These are phyloP conservation scores for Lentinula boryana DNA, from an alignment of 768 basidiomycete species.

Conservation along the genomic window DNA sequence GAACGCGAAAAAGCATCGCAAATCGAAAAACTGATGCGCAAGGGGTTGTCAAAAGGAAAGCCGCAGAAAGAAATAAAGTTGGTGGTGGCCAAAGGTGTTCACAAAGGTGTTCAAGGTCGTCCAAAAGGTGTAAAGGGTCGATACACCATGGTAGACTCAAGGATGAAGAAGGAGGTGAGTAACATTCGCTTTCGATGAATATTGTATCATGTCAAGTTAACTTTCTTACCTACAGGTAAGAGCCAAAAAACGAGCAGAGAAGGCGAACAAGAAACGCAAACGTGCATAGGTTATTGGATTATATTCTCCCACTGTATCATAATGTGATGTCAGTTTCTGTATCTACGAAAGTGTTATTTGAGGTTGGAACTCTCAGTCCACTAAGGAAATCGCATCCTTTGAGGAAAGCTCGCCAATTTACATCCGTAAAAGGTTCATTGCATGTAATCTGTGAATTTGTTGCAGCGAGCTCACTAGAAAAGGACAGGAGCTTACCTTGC, in stretches of 20 bases:
- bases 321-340: constrained; percentile 3
- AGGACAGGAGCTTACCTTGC: constrained; percentile 39
- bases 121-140: constrained; percentile 96
- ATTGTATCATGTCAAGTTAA: constrained; percentile 10
- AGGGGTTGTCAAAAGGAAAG: constrained; percentile 64
- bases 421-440: constrained; percentile 26
- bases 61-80: constrained; percentile 73
- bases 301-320: background rate
- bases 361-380: background rate
- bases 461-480: constrained; percentile 1
- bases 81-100: constrained; percentile 87
- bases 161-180: constrained; percentile 89
- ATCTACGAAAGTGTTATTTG: background rate
- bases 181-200: background rate
- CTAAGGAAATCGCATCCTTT: constrained; percentile 19
- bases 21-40: constrained; percentile 88
- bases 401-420: constrained; percentile 37
- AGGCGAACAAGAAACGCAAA: constrained; percentile 58
- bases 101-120: constrained; percentile 86
- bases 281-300: constrained; percentile 21
- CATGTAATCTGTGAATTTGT: constrained; percentile 37
- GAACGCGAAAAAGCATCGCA: constrained; percentile 93
- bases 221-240: constrained; percentile 47
- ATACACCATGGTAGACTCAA: constrained; percentile 89
- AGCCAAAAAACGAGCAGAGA: constrained; percentile 76